Evolutionary conservation across 2,329 filamentous ascomycete genomes (phyloP).

Genomic region (Ceratocystis eucalypticola): DNA sequence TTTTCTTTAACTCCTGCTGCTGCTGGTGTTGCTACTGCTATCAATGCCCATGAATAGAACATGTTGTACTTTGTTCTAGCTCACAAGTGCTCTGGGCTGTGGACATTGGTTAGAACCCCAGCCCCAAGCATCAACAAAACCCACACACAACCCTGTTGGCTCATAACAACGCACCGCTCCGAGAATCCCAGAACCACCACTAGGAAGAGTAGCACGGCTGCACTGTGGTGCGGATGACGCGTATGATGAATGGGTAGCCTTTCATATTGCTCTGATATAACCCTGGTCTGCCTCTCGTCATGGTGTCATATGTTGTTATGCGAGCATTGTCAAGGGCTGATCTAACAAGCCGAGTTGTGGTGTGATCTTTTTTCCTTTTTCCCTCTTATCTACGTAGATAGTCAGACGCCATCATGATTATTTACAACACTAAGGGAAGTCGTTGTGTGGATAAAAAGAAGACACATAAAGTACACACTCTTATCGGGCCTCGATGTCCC

Average conservation of each 20-base stretch:
- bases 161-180: not conserved
- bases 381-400: not conserved
- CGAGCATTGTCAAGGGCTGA: not conserved
- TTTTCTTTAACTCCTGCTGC: not conserved
- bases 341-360: conserved; percentile 2
- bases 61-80: not conserved
- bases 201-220: not conserved
- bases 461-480: not conserved
- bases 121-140: not conserved
- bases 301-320: conserved; percentile 4
- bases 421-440: not conserved
- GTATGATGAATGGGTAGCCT: not conserved
- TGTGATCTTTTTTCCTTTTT: not conserved
- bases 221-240: not conserved
- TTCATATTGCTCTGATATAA: not conserved
- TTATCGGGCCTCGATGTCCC: not conserved
- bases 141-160: not conserved
- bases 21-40: not conserved
- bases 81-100: not conserved
- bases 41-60: not conserved
- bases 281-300: not conserved
- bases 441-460: not conserved
- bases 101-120: not conserved
- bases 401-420: not conserved
- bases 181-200: not conserved